These are phyloP conservation scores for Tieghemostelium lacteum DNA, from an alignment of 78 protist genomes.

Conservation along the genomic window DNA sequence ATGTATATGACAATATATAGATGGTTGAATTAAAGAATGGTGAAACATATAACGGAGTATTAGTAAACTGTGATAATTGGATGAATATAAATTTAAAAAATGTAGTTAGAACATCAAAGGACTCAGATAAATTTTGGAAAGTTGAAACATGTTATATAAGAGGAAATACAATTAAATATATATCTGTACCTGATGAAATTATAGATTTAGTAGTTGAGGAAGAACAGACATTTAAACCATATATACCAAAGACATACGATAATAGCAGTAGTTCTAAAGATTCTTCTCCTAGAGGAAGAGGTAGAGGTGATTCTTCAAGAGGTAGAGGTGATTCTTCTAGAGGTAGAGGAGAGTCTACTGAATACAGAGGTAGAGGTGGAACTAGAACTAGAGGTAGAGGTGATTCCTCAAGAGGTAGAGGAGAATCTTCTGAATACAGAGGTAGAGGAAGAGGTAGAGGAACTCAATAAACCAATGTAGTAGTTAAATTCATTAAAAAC, in stretches of 20 bases:
- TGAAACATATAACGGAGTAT: constrained; percentile 94
- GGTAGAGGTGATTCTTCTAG: constrained; percentile 44
- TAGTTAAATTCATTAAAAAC: no score
- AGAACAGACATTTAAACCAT: constrained; percentile 43
- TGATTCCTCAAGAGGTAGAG: constrained; percentile 39
- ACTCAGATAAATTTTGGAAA: constrained; percentile 94
- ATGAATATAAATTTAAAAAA: constrained; percentile 92
- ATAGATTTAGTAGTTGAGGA: constrained; percentile 76
- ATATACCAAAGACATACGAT: neutral
- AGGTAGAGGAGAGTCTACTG: constrained; percentile 33
- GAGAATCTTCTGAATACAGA: neutral
- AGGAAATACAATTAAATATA: constrained; percentile 94
- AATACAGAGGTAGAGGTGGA: neutral
- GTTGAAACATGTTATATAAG: constrained; percentile 90
- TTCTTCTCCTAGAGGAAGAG: constrained; percentile 38
- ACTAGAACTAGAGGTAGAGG: neutral
- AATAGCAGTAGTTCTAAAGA: neutral
- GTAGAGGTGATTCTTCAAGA: constrained; percentile 41
- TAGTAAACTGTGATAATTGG: constrained; percentile 92
- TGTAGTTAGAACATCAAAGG: constrained; percentile 93
- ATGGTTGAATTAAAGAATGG: constrained; percentile 96
- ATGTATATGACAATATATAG: constrained; percentile 63
- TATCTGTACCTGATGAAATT: constrained; percentile 92
- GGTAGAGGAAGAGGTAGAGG: neutral
- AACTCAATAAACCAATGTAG: no score